Conservation (phyloP, 2,329 filamentous ascomycete species). For the Diaporthe longicolla region DNA sequence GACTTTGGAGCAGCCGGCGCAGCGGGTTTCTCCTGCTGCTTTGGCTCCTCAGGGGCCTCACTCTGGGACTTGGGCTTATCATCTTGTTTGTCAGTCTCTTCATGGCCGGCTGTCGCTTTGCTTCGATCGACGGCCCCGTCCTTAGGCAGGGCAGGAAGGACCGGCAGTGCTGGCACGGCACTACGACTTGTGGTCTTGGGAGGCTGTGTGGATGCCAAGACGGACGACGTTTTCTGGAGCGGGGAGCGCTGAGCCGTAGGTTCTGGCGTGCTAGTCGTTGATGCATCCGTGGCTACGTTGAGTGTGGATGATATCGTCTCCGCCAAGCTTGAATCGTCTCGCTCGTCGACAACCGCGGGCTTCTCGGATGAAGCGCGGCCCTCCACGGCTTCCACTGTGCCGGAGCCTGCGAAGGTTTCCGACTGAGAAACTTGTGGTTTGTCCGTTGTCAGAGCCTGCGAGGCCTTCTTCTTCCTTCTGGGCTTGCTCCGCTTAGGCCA, state of each 20-base stretch:
- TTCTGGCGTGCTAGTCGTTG: constrained; percentile 37
- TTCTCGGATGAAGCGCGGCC: not conserved
- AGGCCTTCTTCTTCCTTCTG: constrained; percentile 39
- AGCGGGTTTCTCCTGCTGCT: constrained; percentile 47
- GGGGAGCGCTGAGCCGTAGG: constrained; percentile 17
- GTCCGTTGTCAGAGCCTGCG: constrained; percentile 30
- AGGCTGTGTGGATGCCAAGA: constrained; percentile 47
- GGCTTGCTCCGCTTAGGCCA: constrained; percentile 40
- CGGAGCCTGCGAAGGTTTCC: not conserved
- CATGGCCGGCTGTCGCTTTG: constrained; percentile 44
- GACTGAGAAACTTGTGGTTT: constrained; percentile 7
- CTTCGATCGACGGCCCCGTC: constrained; percentile 50
- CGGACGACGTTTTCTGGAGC: constrained; percentile 24
- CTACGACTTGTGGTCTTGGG: constrained; percentile 52
- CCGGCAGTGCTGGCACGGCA: constrained; percentile 58
- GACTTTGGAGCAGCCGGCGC: constrained; percentile 46
- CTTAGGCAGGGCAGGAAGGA: constrained; percentile 64
- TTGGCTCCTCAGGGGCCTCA: constrained; percentile 22
- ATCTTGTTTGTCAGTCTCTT: constrained; percentile 46
- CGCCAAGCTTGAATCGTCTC: constrained; percentile 31
- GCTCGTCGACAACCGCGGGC: constrained; percentile 13
- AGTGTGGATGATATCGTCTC: constrained; percentile 31
- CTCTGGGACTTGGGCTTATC: constrained; percentile 36
- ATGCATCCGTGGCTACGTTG: constrained; percentile 35
- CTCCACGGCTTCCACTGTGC: not conserved